A percentile compares a stretch with the other conserved stretches of the same genome.
phyloP scores from a whole-genome alignment of 164 flowering plant genomes.

The Macadamia tetraphylla region DNA sequence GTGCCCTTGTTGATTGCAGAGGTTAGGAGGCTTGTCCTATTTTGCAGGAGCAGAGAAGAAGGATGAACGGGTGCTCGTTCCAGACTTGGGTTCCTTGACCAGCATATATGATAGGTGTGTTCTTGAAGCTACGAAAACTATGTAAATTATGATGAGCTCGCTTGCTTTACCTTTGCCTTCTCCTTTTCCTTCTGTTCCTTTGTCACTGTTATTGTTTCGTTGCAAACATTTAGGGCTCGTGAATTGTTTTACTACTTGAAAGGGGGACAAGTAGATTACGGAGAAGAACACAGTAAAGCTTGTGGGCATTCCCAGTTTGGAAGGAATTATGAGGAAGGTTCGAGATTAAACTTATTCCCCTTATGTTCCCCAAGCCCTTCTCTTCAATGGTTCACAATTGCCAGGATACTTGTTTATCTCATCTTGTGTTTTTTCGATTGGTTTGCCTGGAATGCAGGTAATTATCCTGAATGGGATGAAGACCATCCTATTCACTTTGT shows the following conservation, averaged over 20 bases:
- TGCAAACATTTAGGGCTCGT: slow-evolving; percentile 61
- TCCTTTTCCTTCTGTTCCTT: background rate
- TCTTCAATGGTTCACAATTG: background rate
- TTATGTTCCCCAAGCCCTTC: too few relatives aligned
- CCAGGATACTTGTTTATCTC: background rate
- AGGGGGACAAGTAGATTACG: slow-evolving; percentile 95
- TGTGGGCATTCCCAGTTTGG: slow-evolving; percentile 88
- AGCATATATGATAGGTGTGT: slow-evolving; percentile 88
- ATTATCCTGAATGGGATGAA: slow-evolving; percentile 95
- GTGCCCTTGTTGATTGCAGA: slow-evolving; percentile 36
- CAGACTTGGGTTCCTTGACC: slow-evolving; percentile 95
- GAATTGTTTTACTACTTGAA: slow-evolving; percentile 93
- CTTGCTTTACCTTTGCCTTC: background rate
- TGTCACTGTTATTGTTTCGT: background rate
- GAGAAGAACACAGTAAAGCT: slow-evolving; percentile 84
- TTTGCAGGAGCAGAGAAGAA: slow-evolving; percentile 98
- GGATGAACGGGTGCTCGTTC: slow-evolving; percentile 86
- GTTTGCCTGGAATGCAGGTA: slow-evolving; percentile 40
- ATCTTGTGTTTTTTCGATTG: background rate
- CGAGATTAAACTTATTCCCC: background rate
- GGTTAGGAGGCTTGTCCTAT: slow-evolving; percentile 86
- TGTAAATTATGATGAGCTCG: background rate
- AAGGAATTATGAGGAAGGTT: slow-evolving; percentile 71
- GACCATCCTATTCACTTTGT: slow-evolving; percentile 95
- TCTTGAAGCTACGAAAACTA: background rate